Percentiles rank a stretch among this genome's conserved stretches.
phyloP scores from a whole-genome alignment of 371 early-diverging fungal species.

The Mucor circinelloides region DNA sequence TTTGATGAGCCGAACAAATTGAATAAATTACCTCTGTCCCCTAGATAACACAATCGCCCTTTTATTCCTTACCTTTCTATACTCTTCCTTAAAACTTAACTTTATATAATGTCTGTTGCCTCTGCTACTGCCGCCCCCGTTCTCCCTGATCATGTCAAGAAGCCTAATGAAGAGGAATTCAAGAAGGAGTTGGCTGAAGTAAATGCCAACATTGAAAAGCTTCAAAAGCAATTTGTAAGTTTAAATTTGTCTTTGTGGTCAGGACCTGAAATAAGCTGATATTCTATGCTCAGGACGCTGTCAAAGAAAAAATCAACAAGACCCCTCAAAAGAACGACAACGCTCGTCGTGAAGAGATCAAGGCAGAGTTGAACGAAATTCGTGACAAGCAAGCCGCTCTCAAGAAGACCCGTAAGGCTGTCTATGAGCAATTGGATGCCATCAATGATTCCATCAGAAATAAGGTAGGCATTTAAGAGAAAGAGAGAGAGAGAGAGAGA shows the following conservation, averaged over 20 bases:
- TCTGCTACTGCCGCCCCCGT: constrained; percentile 26
- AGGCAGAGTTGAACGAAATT: constrained; percentile 64
- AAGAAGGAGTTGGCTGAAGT: constrained; percentile 52
- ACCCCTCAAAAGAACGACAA: constrained; percentile 40
- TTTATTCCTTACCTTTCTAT: constrained; percentile 10
- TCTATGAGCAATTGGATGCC: constrained; percentile 66
- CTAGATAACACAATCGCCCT: not conserved
- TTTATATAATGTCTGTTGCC: not conserved
- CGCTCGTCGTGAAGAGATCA: constrained; percentile 61
- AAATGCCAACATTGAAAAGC: constrained; percentile 57
- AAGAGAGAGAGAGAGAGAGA: not conserved
- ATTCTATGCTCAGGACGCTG: constrained; percentile 48
- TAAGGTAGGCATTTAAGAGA: constrained; percentile 48
- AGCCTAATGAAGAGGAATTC: constrained; percentile 55
- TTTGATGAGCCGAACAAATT: not conserved
- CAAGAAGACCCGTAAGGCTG: constrained; percentile 58
- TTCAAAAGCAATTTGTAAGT: constrained; percentile 61
- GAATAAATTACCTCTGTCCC: not conserved
- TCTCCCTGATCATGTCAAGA: constrained; percentile 46
- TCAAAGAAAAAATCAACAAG: constrained; percentile 62
- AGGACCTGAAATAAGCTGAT: not conserved
- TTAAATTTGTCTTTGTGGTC: not conserved
- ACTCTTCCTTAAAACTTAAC: not conserved
- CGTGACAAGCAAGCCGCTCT: constrained; percentile 61
- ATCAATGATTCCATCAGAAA: constrained; percentile 74